Base-by-base conservation (phyloP, 495 filamentous ascomycete genomes). In the Hamigera avellanea region DNA sequence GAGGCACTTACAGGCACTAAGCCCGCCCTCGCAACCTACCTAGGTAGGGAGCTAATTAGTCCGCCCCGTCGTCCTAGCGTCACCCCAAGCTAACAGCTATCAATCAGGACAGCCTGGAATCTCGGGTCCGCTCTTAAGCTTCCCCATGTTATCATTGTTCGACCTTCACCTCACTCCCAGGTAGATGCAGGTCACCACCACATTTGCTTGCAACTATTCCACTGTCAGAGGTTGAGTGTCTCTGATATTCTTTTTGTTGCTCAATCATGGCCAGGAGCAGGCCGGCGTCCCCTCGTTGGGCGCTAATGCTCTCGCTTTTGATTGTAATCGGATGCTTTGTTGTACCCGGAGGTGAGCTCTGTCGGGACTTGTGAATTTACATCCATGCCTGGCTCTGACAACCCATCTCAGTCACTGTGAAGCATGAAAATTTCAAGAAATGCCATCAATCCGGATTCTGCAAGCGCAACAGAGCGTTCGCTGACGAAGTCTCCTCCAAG, bases 371-470 rank as follows among this genome's bases (percentile, higher is more conserved):
- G 2, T 19, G 12, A 30, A 16, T 4, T 2, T 34, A 19, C 21
- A 8, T 2, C 7, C 35, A 14, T 30, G 31, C 15, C 17, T 16
- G 14, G 27, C 14, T 41, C 39, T 50, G 19, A 35, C 41, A 35
- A 41, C 37, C 39, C 10, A 21, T 31, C 45, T 16, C 53, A 91
- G 87, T 75, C 37, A 61, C 72, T 48, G 93, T 98, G 14, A 96
- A 98, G 61, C 81, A 94, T 46, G 81, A 93, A 46, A 85, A 88
- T 48, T 96, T 95, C 71, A 98, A 96, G 52, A 94, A 78, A 41
- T 98, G 91, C 64, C 62, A 74, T 26, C 91, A 98, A 56, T 87
- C 88, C 0, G 91, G 91, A 38, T 98, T 96, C 68, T 96, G 93
- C 60, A 85, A 83, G 52, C 86, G 91, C 39, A 95, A 95, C 58